Evolutionary conservation across 2,329 filamentous ascomycete genomes (phyloP), one percentile per base, ranked within the genome.

Genomic region (Rhynchosporium secalis): DNA sequence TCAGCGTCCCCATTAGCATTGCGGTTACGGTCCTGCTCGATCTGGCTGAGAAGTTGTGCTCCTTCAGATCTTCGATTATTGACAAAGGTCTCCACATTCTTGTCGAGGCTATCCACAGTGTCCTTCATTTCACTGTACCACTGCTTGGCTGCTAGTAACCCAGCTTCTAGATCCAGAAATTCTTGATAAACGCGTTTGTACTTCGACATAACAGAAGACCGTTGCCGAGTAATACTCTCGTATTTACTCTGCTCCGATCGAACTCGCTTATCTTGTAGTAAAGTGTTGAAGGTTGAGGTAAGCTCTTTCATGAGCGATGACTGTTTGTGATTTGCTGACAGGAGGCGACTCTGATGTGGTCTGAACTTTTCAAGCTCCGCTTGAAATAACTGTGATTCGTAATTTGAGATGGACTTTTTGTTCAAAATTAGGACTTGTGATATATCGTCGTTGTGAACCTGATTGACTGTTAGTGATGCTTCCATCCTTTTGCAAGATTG

Each of bases 61-160:
- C 95, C 95, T 78, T 99, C 95, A 0, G 91, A 89, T 64, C 93
- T 82, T 57, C 95, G 86, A 75, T 99, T 99, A 78, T 92, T 96
- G 68, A 99, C 93, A 76, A 99, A 99, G 0, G 90, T 90, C 68
- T 98, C 94, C 1, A 99, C 95, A 71, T 99, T 99, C 82, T 96
- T 95, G 71, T 92, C 87, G 46, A 97, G 79, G 73, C 91, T 96
- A 68, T 94, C 90, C 0, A 96, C 92, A 0, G 92, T 97, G 67
- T 97, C 92, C 70, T 89, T 90, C 92, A 98, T 99, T 74, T 98
- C 95, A 3, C 85, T 84, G 74, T 99, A 99, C 84, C 96, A 99
- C 59, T 87, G 88, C 76, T 95, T 93, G 6, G 96, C 95, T 68
- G 93, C 88, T 71, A 89, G 85, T 4, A 99, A 80, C 1, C 95